phyloP scores from a whole-genome alignment of 352 stramenopile genomes.

The Phytophthora sp. region DNA sequence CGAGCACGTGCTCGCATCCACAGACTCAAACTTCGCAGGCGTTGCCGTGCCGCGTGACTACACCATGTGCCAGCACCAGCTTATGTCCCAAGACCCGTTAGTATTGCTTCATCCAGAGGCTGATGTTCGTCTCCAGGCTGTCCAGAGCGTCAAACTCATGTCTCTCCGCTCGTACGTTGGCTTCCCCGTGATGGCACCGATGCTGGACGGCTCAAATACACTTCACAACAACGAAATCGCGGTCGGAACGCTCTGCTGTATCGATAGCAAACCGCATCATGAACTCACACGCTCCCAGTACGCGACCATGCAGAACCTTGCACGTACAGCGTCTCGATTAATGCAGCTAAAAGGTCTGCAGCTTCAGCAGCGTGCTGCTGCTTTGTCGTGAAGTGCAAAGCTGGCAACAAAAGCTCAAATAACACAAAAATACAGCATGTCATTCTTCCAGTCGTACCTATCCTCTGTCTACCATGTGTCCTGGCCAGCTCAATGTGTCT shows the following conservation, averaged over 20 bases:
- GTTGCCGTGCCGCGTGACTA: slow-evolving; percentile 48
- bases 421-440: slow-evolving; percentile 29
- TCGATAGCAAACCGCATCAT: slow-evolving; percentile 44
- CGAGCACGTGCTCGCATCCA: slow-evolving; percentile 53
- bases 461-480: slow-evolving; percentile 38
- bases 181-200: slow-evolving; percentile 49
- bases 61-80: slow-evolving; percentile 59
- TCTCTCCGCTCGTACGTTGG: slow-evolving; percentile 62
- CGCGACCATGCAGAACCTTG: slow-evolving; percentile 44
- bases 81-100: slow-evolving; percentile 57
- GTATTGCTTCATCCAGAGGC: slow-evolving; percentile 61
- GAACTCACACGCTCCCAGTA: slow-evolving; percentile 61
- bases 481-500: slow-evolving; percentile 29
- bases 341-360: slow-evolving; percentile 27
- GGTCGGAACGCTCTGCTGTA: slow-evolving; percentile 61
- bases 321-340: slow-evolving; percentile 44
- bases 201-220: not conserved
- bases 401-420: too few species aligned
- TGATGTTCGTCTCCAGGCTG: slow-evolving; percentile 54
- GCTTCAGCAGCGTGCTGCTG: slow-evolving; percentile 6
- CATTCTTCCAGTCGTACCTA: slow-evolving; percentile 30
- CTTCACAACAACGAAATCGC: slow-evolving; percentile 33
- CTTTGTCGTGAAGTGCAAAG: too few species aligned
- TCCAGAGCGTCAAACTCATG: slow-evolving; percentile 35
- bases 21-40: slow-evolving; percentile 23